Evolutionary conservation across 441 rosid genomes (phyloP).

Genomic region (Adansonia madagascariensis): DNA sequence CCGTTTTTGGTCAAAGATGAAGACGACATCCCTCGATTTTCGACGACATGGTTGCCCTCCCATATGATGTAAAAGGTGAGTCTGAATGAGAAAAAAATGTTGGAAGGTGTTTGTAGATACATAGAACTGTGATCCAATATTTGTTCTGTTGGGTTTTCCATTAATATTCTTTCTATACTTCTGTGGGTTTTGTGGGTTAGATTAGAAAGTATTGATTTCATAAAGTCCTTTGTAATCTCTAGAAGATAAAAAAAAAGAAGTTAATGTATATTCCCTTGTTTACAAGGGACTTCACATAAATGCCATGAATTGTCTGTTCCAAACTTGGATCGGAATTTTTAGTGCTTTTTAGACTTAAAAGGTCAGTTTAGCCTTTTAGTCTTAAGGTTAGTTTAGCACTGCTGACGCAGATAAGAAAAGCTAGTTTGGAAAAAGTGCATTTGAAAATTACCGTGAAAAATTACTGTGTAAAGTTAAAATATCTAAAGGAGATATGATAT

Average conservation of each 20-base stretch:
- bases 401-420: too few species aligned
- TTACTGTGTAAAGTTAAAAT: too few species aligned
- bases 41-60: slow-evolving; percentile 11
- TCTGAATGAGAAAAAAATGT: slow-evolving; percentile 11
- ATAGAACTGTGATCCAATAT: slow-evolving; percentile 24
- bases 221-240: slow-evolving; percentile 25
- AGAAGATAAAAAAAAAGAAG: neutral
- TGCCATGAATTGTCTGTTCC: neutral
- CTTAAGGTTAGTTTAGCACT: too few species aligned
- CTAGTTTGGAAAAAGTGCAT: too few species aligned
- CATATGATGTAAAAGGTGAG: slow-evolving; percentile 15
- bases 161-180: slow-evolving; percentile 33
- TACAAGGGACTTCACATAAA: slow-evolving; percentile 6
- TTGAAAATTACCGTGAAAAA: too few species aligned
- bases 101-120: slow-evolving; percentile 40
- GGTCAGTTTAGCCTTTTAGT: too few species aligned
- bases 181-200: slow-evolving; percentile 27
- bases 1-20: slow-evolving; percentile 10
- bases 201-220: slow-evolving; percentile 22
- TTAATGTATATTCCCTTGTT: slow-evolving; percentile 24
- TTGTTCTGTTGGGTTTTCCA: slow-evolving; percentile 26
- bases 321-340: neutral
- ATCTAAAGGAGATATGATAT: too few species aligned
- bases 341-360: neutral
- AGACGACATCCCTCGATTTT: neutral